These are phyloP conservation scores for Solanum hybrid DNA, from an alignment of 305 asterid genomes.

Conservation along the genomic window DNA sequence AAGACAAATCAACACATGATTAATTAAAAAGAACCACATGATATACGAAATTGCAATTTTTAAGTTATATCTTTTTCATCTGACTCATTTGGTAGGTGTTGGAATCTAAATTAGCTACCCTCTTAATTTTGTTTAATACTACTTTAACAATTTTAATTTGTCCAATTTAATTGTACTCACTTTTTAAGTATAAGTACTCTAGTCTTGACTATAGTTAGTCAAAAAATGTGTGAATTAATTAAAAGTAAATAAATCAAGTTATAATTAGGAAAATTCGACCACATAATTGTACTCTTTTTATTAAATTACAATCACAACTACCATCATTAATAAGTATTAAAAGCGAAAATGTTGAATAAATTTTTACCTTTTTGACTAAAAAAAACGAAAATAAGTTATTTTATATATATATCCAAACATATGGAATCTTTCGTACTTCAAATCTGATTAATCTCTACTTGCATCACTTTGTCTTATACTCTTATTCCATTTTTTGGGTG, in stretches of 20 bases:
- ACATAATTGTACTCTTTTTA: neutral
- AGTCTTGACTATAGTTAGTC: neutral
- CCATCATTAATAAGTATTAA: neutral
- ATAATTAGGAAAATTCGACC: neutral
- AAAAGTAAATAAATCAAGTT: neutral
- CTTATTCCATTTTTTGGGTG: neutral
- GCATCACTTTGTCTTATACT: neutral
- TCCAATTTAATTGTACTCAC: neutral
- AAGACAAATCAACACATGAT: too few species aligned
- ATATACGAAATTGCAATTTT: neutral
- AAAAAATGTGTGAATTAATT: neutral
- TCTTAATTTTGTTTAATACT: neutral
- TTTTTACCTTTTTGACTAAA: neutral
- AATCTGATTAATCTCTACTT: neutral
- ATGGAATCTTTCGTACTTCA: neutral
- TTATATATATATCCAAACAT: neutral
- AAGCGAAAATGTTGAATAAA: neutral
- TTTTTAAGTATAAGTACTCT: neutral
- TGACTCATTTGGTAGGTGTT: neutral
- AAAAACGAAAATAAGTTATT: neutral
- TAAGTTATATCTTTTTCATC: neutral
- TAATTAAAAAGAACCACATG: too few species aligned
- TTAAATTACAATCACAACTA: neutral
- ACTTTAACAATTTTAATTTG: neutral
- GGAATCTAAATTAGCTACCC: too few species aligned